These are phyloP conservation scores for Neurospora tetraspora DNA, from an alignment of 495 filamentous ascomycete species.

Conservation along the genomic window DNA sequence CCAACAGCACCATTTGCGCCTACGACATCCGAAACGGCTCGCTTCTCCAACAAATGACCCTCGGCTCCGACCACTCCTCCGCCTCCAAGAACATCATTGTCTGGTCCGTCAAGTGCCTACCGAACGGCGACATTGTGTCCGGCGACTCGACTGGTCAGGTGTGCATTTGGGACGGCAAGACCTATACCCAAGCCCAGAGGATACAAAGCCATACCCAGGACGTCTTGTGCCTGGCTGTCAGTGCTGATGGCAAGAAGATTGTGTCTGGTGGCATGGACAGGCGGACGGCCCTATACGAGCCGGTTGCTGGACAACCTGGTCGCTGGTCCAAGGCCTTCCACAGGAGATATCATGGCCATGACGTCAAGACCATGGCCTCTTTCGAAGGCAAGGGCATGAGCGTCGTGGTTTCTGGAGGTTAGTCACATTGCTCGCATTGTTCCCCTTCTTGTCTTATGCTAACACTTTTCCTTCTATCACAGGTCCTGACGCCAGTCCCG, in stretches of 20 bases:
- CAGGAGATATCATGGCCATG: constrained; percentile 74
- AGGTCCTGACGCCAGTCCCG: constrained; percentile 79
- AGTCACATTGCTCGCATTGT: constrained; percentile 14
- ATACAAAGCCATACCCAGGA: constrained; percentile 84
- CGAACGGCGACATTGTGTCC: constrained; percentile 82
- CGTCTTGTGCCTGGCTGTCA: constrained; percentile 72
- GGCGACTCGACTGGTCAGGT: constrained; percentile 91
- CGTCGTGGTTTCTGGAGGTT: constrained; percentile 86
- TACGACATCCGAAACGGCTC: constrained; percentile 76
- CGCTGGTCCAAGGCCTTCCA: constrained; percentile 83
- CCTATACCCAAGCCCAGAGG: constrained; percentile 74
- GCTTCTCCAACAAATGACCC: constrained; percentile 66
- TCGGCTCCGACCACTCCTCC: constrained; percentile 66
- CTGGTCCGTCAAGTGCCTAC: constrained; percentile 82
- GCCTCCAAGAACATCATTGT: constrained; percentile 76
- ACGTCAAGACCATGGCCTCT: constrained; percentile 89
- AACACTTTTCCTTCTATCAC: constrained; percentile 15
- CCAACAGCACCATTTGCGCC: constrained; percentile 81
- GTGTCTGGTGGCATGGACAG: constrained; percentile 88
- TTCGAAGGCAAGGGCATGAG: constrained; percentile 79
- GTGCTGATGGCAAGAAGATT: constrained; percentile 71
- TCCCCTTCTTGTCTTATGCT: constrained; percentile 8
- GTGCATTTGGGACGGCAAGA: constrained; percentile 87
- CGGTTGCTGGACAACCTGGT: constrained; percentile 43
- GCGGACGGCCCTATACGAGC: constrained; percentile 69